Evolutionary conservation across 352 stramenopile genomes (phyloP).

Genomic region (Pythium scleroteichum): DNA sequence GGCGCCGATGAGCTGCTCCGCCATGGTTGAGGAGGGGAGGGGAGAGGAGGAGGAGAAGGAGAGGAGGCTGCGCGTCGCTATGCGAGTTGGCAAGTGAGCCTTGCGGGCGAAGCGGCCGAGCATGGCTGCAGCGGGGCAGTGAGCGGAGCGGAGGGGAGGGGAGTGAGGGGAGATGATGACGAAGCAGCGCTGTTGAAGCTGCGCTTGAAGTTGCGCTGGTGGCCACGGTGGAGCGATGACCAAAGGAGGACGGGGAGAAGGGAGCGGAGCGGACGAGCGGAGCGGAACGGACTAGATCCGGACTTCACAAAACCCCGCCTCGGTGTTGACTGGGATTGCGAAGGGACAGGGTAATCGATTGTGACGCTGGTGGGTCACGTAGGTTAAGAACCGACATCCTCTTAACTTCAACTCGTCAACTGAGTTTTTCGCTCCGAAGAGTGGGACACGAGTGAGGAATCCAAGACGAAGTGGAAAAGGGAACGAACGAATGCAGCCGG

Average conservation of each 20-base stretch:
- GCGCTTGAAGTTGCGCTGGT: conserved; percentile 17
- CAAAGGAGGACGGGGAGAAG: background rate
- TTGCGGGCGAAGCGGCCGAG: background rate
- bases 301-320: no score
- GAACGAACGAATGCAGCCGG: background rate
- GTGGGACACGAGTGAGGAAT: conserved; percentile 7
- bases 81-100: conserved; percentile 25
- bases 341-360: conserved; percentile 1
- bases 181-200: conserved; percentile 26
- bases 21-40: conserved; percentile 26
- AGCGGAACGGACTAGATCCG: conserved; percentile 1
- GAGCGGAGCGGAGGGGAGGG: background rate
- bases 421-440: conserved; percentile 12
- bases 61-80: conserved; percentile 10
- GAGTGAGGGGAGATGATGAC: conserved; percentile 17
- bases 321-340: conserved; percentile 3
- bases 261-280: background rate
- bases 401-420: conserved; percentile 19
- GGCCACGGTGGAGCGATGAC: conserved; percentile 13
- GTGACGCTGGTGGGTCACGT: conserved; percentile 12
- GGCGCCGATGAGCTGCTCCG: conserved; percentile 70
- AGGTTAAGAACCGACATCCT: conserved; percentile 15
- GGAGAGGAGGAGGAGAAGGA: background rate
- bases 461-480: conserved; percentile 1
- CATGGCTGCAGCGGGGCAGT: background rate